phyloP scores from a whole-genome alignment of 352 stramenopile species.

The Stephanocyclus meneghinianus region DNA sequence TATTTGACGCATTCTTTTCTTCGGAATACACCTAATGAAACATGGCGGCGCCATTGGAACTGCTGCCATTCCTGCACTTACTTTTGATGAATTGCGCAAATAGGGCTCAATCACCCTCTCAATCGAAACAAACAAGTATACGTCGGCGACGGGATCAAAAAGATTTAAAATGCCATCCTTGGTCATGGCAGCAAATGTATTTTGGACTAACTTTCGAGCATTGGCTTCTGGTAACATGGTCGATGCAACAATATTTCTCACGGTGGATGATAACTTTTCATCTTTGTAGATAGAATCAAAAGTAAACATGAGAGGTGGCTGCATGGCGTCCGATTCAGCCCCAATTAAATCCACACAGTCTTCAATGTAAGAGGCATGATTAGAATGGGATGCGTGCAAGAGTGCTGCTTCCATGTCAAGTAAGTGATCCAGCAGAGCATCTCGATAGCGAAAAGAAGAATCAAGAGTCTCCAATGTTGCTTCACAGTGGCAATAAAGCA shows the following conservation, averaged over 20 bases:
- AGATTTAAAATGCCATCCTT: conserved; percentile 77
- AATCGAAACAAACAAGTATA: conserved; percentile 71
- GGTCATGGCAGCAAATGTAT: conserved; percentile 64
- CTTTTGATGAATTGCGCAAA: conserved; percentile 29
- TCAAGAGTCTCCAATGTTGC: conserved; percentile 67
- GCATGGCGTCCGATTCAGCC: conserved; percentile 13
- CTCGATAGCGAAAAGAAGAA: conserved; percentile 65
- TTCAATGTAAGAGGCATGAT: conserved; percentile 26
- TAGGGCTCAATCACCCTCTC: conserved; percentile 64
- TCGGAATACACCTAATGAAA: conserved; percentile 49
- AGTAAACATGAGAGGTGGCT: conserved; percentile 42
- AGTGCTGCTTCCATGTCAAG: conserved; percentile 54
- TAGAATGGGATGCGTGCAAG: conserved; percentile 11
- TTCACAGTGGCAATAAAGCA: conserved; percentile 77
- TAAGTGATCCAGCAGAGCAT: conserved; percentile 64
- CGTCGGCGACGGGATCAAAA: conserved; percentile 58
- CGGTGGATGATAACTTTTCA: conserved; percentile 29
- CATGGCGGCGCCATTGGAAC: conserved; percentile 27
- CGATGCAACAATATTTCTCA: conserved; percentile 31
- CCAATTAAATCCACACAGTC: conserved; percentile 36
- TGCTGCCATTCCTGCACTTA: conserved; percentile 4
- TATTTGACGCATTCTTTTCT: conserved; percentile 38
- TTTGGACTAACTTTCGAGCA: conserved; percentile 46
- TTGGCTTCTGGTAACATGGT: conserved; percentile 41
- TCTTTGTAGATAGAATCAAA: conserved; percentile 47